A percentile compares a stretch with the other conserved stretches of the same genome.
These are phyloP conservation scores for Apiospora kogelbergensis DNA, from an alignment of 2,329 filamentous ascomycete genomes.

Conservation along the genomic window DNA sequence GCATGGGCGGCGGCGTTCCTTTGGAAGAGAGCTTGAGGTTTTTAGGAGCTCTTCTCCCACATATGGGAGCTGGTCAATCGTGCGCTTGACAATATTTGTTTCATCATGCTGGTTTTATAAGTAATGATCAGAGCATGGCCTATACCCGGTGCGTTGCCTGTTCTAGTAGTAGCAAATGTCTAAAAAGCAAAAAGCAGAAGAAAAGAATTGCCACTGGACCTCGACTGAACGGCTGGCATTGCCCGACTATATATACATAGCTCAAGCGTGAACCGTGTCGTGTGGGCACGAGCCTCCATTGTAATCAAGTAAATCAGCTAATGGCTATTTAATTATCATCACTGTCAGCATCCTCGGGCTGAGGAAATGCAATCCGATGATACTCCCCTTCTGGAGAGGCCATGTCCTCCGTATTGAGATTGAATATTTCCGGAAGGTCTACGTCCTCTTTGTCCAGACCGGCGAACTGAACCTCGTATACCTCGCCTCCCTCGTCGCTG, in stretches of 20 bases:
- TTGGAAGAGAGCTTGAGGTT: conserved; percentile 26
- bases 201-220: too few relatives aligned
- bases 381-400: neutral
- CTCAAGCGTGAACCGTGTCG: too few relatives aligned
- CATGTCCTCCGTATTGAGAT: neutral
- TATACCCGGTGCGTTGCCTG: conserved; percentile 9
- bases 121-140: conserved; percentile 5
- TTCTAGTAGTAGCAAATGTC: conserved; percentile 3
- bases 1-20: conserved; percentile 35
- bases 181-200: neutral
- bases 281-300: too few relatives aligned
- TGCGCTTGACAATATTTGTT: conserved; percentile 13
- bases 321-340: too few relatives aligned
- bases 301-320: too few relatives aligned
- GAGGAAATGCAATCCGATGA: neutral
- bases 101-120: neutral
- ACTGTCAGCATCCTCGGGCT: neutral
- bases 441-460: neutral
- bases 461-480: neutral
- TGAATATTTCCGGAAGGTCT: neutral
- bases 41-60: conserved; percentile 26
- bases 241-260: too few relatives aligned
- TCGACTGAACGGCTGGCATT: too few relatives aligned
- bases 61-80: conserved; percentile 28
- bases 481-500: neutral